These are phyloP conservation scores for Extremus antarcticus DNA, from an alignment of 495 filamentous ascomycete species.

Conservation along the genomic window DNA sequence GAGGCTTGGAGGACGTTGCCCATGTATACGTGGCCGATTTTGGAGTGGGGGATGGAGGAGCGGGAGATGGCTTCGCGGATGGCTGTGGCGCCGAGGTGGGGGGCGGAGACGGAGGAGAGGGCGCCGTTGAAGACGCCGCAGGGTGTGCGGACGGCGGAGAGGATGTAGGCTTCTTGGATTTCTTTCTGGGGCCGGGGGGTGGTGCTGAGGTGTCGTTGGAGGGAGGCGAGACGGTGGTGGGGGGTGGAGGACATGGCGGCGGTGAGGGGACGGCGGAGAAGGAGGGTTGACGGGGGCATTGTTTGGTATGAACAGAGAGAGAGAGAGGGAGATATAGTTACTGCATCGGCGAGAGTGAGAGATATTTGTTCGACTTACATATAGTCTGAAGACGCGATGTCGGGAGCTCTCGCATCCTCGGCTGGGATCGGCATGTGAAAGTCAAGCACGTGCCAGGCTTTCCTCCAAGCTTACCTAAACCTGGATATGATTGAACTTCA, in stretches of 20 bases:
- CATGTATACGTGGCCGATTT: slow-evolving; percentile 89
- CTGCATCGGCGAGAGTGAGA: too few species aligned
- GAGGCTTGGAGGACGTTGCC: slow-evolving; percentile 85
- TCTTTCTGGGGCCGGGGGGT: slow-evolving; percentile 50
- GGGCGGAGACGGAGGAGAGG: slow-evolving; percentile 68
- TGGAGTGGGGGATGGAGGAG: slow-evolving; percentile 62
- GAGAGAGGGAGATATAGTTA: background rate
- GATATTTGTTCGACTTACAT: background rate
- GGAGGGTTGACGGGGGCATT: background rate
- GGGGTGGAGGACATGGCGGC: slow-evolving; percentile 25
- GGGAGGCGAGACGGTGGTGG: slow-evolving; percentile 35
- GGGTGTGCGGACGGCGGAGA: slow-evolving; percentile 78
- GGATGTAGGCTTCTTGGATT: slow-evolving; percentile 80
- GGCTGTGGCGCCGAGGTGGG: slow-evolving; percentile 72
- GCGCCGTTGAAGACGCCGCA: slow-evolving; percentile 90
- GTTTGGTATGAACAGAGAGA: background rate
- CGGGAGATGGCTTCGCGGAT: slow-evolving; percentile 82
- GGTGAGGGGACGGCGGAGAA: background rate
- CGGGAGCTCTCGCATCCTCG: background rate
- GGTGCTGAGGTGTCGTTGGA: slow-evolving; percentile 56
- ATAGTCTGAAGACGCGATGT: background rate
- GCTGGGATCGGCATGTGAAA: background rate
- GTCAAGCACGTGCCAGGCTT: too few species aligned
- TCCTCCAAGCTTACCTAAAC: too few species aligned
- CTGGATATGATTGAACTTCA: too few species aligned